These are phyloP conservation scores for Fusarium pininemorale DNA, from an alignment of 2,329 filamentous ascomycete genomes.

Conservation along the genomic window DNA sequence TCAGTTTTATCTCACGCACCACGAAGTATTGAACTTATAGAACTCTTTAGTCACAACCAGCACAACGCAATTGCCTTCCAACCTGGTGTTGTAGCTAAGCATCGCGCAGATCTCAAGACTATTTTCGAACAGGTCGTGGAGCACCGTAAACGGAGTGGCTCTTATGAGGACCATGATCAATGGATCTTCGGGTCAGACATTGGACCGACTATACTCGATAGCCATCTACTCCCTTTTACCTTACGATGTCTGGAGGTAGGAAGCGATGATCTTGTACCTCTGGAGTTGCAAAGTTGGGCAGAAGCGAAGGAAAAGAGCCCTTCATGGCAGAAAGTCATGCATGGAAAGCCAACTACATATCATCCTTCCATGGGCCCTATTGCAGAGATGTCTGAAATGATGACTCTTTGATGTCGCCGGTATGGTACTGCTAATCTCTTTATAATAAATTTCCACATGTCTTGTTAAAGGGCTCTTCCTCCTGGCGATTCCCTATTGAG, in stretches of 20 bases:
- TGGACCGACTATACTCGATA: slow-evolving; percentile 23
- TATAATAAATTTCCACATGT: neutral
- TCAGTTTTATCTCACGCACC: neutral
- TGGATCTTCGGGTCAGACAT: slow-evolving; percentile 13
- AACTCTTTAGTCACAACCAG: neutral
- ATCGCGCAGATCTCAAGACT: neutral
- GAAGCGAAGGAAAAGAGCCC: slow-evolving; percentile 2
- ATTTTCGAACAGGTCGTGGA: slow-evolving; percentile 8
- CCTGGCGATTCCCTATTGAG: neutral
- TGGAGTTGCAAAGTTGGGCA: slow-evolving; percentile 14
- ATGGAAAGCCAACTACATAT: slow-evolving; percentile 10
- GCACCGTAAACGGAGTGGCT: slow-evolving; percentile 2
- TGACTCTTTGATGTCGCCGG: neutral
- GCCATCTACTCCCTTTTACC: slow-evolving; percentile 17
- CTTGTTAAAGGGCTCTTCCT: neutral
- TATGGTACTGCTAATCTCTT: neutral
- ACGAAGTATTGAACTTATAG: neutral
- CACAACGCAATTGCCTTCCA: slow-evolving; percentile 17
- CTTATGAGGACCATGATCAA: neutral
- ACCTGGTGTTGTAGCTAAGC: slow-evolving; percentile 4
- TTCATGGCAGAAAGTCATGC: slow-evolving; percentile 19
- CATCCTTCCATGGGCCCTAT: slow-evolving; percentile 25
- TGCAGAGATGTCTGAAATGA: slow-evolving; percentile 22
- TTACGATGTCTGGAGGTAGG: slow-evolving; percentile 19
- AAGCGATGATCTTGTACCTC: slow-evolving; percentile 11